phyloP scores from a whole-genome alignment of 2,329 filamentous ascomycete genomes.

The Lachnellula arida region DNA sequence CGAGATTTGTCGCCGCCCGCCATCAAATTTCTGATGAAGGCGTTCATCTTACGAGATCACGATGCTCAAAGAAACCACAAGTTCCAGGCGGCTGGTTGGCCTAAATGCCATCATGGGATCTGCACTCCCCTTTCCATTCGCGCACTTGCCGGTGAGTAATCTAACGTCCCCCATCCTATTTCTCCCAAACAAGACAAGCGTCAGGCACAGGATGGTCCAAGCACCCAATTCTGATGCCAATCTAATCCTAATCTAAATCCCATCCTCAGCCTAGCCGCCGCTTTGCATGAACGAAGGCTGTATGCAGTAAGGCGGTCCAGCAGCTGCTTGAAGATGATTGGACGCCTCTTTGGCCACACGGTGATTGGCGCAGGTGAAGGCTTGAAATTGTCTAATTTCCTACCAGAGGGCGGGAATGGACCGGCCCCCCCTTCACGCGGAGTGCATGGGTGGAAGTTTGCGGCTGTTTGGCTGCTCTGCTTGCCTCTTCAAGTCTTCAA shows the following conservation, averaged over 20 bases:
- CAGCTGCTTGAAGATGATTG: neutral
- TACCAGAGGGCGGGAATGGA: neutral
- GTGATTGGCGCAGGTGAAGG: neutral
- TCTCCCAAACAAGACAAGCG: slow-evolving; percentile 11
- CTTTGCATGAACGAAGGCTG: neutral
- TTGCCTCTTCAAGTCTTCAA: neutral
- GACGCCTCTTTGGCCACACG: neutral
- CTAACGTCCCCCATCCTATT: neutral
- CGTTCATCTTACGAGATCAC: too few relatives aligned
- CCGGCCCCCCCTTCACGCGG: too few relatives aligned
- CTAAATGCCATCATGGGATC: neutral
- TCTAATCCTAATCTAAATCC: neutral
- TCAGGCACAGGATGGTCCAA: slow-evolving; percentile 11
- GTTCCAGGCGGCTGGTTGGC: too few relatives aligned
- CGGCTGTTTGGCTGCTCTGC: neutral
- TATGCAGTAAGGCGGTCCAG: neutral
- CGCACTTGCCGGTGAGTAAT: neutral
- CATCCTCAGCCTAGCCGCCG: neutral
- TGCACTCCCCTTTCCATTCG: neutral
- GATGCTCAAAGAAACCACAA: too few relatives aligned
- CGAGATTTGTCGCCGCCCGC: neutral
- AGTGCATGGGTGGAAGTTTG: too few relatives aligned
- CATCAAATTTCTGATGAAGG: neutral
- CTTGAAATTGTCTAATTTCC: neutral
- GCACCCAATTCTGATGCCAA: neutral